phyloP scores from a whole-genome alignment of 176 grass and related monocot genomes.

The Avena sativa region DNA sequence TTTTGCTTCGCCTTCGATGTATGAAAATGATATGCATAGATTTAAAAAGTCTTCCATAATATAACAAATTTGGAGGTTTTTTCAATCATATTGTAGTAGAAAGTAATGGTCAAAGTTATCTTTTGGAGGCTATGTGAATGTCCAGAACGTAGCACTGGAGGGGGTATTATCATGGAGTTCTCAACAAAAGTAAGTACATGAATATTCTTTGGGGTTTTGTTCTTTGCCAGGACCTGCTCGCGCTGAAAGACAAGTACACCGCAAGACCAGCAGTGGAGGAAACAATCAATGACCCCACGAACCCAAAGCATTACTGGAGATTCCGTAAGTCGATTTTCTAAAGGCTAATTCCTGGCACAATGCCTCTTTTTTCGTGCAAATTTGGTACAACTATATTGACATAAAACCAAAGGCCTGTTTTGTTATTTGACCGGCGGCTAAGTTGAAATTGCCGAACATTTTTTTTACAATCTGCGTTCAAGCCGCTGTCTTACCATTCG shows the following conservation, averaged over 20 bases:
- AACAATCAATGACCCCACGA: slow-evolving; percentile 99
- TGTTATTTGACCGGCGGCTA: background rate
- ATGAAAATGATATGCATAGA: background rate
- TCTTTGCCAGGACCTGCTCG: slow-evolving; percentile 82
- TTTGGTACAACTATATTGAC: background rate
- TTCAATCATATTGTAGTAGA: background rate
- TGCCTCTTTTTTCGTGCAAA: slow-evolving; percentile 2
- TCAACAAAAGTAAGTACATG: slow-evolving; percentile 19
- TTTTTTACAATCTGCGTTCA: background rate
- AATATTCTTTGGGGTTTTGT: slow-evolving; percentile 13
- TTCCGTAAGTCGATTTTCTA: slow-evolving; percentile 69
- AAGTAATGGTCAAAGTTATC: background rate
- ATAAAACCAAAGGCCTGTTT: background rate
- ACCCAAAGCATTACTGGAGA: slow-evolving; percentile 98
- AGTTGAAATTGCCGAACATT: background rate
- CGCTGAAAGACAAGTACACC: slow-evolving; percentile 95
- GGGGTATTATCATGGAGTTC: background rate
- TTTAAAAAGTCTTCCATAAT: background rate
- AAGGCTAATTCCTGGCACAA: slow-evolving; percentile 33
- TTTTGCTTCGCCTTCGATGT: background rate
- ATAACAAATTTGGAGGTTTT: background rate
- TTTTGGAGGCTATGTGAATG: background rate
- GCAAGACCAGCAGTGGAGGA: slow-evolving; percentile 82
- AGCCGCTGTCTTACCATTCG: slow-evolving; percentile 1
- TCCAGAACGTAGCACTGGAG: background rate